These are phyloP conservation scores for Eimeria acervulina DNA, from an alignment of 169 alveolate species.

Conservation along the genomic window DNA sequence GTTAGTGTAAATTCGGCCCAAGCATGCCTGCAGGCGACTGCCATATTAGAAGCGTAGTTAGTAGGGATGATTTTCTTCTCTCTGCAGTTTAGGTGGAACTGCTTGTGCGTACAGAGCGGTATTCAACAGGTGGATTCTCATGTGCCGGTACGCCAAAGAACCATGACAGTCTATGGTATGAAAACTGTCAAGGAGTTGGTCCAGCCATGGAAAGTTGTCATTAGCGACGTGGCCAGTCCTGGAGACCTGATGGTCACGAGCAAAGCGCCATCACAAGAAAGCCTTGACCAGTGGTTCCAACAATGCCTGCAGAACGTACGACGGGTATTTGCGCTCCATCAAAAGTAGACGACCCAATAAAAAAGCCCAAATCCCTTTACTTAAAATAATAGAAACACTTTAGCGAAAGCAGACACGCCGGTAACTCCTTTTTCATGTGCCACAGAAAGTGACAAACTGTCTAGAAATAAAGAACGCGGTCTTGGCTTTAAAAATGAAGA, in stretches of 20 bases:
- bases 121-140: conserved; percentile 11
- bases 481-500: not conserved
- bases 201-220: conserved; percentile 8
- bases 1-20: not conserved
- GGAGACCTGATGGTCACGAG: conserved; percentile 40
- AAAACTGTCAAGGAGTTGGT: not conserved
- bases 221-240: not conserved
- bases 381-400: no score
- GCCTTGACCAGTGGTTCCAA: not conserved
- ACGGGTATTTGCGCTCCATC: not conserved
- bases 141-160: not conserved
- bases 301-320: not conserved
- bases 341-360: not conserved
- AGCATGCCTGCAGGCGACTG: not conserved
- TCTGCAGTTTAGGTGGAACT: not conserved
- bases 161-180: not conserved
- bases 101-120: conserved; percentile 27
- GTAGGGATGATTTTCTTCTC: not conserved
- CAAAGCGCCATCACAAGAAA: not conserved
- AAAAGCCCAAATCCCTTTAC: no score
- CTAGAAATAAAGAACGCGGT: not conserved
- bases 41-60: not conserved
- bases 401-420: not conserved
- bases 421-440: not conserved
- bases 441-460: not conserved